A percentile compares a stretch with the other conserved stretches of the same genome.
phyloP scores from a whole-genome alignment of 495 filamentous ascomycete genomes.

The Aspergillus diversus region DNA sequence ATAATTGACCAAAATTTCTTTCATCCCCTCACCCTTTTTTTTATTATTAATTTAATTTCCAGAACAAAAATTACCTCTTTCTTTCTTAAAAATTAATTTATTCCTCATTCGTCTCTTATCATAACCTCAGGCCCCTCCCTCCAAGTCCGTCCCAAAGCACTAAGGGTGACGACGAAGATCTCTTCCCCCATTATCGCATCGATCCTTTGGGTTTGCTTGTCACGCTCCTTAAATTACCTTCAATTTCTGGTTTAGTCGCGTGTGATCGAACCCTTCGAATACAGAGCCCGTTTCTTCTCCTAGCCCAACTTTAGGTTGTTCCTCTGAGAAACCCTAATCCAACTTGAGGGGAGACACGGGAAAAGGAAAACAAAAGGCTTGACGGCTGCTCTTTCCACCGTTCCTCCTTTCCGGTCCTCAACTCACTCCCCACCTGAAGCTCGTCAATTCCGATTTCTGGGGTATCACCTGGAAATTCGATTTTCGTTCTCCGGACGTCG shows the following conservation, averaged over 20 bases:
- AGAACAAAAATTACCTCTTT: constrained; percentile 2
- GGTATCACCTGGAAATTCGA: background rate
- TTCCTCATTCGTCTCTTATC: constrained; percentile 8
- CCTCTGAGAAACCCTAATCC: constrained; percentile 13
- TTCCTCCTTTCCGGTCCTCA: background rate
- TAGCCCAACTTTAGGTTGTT: constrained; percentile 6
- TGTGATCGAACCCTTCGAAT: background rate
- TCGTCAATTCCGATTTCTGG: background rate
- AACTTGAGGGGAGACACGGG: constrained; percentile 4
- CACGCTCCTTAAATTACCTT: constrained; percentile 9
- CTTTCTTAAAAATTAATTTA: constrained; percentile 3
- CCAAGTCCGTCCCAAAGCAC: constrained; percentile 1
- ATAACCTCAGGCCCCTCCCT: constrained; percentile 16
- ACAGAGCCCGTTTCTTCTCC: background rate
- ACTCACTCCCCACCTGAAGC: background rate
- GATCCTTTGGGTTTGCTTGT: constrained; percentile 7
- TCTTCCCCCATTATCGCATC: constrained; percentile 15
- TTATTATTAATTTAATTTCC: constrained; percentile 1
- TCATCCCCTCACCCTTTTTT: constrained; percentile 11
- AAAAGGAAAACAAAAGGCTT: constrained; percentile 9
- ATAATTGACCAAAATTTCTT: background rate
- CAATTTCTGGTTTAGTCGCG: constrained; percentile 6
- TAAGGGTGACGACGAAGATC: constrained; percentile 4
- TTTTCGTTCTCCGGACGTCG: background rate
- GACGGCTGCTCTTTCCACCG: constrained; percentile 12